Evolutionary conservation across 371 early-diverging fungal species (phyloP).

Genomic region (Mucor velutinosus): DNA sequence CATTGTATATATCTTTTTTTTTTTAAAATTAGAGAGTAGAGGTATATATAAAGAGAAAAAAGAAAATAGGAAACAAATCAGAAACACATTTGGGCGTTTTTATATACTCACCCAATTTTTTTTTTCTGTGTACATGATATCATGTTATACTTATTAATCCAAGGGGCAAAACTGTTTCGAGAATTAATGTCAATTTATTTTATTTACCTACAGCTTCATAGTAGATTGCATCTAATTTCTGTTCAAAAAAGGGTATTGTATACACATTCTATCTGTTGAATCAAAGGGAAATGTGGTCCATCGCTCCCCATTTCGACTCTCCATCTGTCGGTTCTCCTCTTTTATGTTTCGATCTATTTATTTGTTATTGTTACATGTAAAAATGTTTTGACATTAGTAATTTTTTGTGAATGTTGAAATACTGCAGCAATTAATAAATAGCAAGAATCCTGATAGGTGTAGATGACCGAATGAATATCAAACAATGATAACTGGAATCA

Average conservation of each 20-base stretch:
- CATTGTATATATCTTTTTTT: not conserved
- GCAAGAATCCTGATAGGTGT: not conserved
- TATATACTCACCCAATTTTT: not conserved
- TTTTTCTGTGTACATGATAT: constrained; percentile 3
- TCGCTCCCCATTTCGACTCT: not conserved
- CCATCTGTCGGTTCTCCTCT: not conserved
- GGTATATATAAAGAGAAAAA: not conserved
- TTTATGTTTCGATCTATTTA: not conserved
- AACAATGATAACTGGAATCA: not conserved
- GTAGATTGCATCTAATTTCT: not conserved
- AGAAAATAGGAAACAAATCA: not conserved
- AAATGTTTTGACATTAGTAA: not conserved
- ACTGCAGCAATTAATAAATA: not conserved
- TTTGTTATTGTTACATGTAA: not conserved
- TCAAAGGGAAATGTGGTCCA: too few relatives aligned
- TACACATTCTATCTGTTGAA: not conserved
- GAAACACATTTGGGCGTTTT: not conserved
- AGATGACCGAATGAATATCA: not conserved
- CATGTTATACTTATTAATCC: constrained; percentile 1
- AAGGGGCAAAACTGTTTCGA: constrained; percentile 5
- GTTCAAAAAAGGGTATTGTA: not conserved
- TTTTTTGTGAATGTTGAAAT: not conserved
- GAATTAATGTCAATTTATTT: not conserved
- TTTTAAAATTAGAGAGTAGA: not conserved
- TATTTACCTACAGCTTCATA: not conserved